Conservation (phyloP, 495 filamentous ascomycete species). For the Xylaria flabelliformis region DNA sequence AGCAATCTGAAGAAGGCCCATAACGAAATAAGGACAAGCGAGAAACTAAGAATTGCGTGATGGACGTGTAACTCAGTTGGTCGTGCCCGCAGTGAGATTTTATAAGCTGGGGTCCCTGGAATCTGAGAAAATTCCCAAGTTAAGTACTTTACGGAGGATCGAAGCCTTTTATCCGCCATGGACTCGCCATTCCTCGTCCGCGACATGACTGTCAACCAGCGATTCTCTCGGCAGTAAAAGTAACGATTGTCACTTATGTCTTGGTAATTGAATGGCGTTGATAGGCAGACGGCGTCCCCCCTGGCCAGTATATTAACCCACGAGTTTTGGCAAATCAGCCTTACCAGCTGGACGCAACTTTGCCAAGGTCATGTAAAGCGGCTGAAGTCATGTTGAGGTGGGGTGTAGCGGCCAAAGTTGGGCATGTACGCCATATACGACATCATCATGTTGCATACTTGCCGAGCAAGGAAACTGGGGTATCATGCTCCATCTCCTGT, state of each 20-base stretch:
- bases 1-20: conserved; percentile 43
- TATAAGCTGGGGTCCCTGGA: conserved; percentile 4
- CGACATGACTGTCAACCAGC: conserved; percentile 24
- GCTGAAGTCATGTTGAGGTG: conserved; percentile 39
- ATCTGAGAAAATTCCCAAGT: neutral
- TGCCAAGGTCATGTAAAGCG: conserved; percentile 35
- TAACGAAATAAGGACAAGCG: conserved; percentile 25
- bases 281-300: conserved; percentile 19
- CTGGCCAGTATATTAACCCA: conserved; percentile 21
- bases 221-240: conserved; percentile 33
- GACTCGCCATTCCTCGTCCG: neutral
- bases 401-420: conserved; percentile 18
- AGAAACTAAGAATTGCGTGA: conserved; percentile 7
- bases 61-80: neutral
- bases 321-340: conserved; percentile 39
- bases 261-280: conserved; percentile 23
- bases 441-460: conserved; percentile 11
- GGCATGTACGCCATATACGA: neutral
- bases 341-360: conserved; percentile 35
- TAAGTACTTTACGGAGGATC: conserved; percentile 22
- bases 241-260: conserved; percentile 21
- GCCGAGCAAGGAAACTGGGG: conserved; percentile 16
- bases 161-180: conserved; percentile 19
- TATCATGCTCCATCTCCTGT: neutral
- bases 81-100: neutral